phyloP scores from a whole-genome alignment of 768 basidiomycete species.

The Lactarius trivialis region DNA sequence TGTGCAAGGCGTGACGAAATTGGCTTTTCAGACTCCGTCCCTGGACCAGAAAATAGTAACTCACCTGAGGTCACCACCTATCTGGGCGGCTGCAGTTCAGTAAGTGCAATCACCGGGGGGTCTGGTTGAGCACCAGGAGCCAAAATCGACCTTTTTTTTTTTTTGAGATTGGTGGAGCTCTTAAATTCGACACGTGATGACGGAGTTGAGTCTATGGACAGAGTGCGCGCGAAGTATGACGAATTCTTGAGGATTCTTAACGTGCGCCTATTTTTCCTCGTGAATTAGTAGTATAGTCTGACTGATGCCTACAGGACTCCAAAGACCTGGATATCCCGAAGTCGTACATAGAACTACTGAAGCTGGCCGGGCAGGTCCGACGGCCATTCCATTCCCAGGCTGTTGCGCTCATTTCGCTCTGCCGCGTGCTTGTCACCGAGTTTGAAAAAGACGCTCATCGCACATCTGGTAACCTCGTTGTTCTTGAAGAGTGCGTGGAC shows the following conservation, averaged over 20 bases:
- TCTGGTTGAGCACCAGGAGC: not conserved
- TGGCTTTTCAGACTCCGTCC: not conserved
- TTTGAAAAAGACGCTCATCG: slow-evolving; percentile 4
- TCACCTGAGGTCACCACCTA: slow-evolving; percentile 11
- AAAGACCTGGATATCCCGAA: slow-evolving; percentile 4
- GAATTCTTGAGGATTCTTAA: slow-evolving; percentile 4
- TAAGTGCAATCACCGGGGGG: not conserved
- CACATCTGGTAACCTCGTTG: slow-evolving; percentile 3
- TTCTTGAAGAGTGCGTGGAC: slow-evolving; percentile 13
- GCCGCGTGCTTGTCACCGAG: slow-evolving; percentile 12
- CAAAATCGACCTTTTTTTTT: not conserved
- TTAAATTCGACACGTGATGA: slow-evolving; percentile 1
- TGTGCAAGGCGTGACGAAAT: slow-evolving; percentile 11
- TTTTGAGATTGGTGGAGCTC: slow-evolving; percentile 6
- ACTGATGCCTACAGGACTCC: slow-evolving; percentile 11
- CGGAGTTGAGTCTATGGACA: not conserved
- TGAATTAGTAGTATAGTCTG: not conserved
- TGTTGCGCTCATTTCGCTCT: slow-evolving; percentile 9
- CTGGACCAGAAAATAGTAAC: not conserved
- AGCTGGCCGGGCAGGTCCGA: slow-evolving; percentile 13
- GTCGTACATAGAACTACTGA: slow-evolving; percentile 15
- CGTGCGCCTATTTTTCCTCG: not conserved
- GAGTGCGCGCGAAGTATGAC: slow-evolving; percentile 10
- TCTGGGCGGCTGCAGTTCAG: slow-evolving; percentile 15
- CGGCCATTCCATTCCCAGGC: slow-evolving; percentile 21